Base-by-base conservation (phyloP, 441 rosid species). In the Viola pubescens region DNA sequence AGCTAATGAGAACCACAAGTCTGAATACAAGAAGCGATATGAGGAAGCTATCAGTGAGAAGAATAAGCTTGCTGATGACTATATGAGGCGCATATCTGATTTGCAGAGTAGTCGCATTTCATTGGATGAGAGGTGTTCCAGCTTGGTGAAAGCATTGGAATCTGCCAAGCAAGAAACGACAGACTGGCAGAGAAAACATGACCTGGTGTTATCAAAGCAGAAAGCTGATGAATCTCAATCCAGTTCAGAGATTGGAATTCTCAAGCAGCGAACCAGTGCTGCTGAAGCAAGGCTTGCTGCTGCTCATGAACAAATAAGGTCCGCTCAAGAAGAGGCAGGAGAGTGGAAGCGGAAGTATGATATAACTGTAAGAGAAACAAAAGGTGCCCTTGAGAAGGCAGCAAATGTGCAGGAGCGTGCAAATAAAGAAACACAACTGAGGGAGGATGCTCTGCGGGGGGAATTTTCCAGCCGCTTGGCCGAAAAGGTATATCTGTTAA, bases 301-400 rank as follows among this genome's bases (percentile, higher is more conserved):
- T 73, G 92, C 97, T 51, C 81, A 74, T 76, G 99, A 94, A 70
- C 97, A 89, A 67, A 82, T 84, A 49, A 77, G 76, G 64, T 81
- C 97, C 54, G 91, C 97, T 66, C 88, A 88, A 77, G 98, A 87
- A 75, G 98, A 88, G 74, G 90, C 97, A 3, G 81, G 77, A 56
- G 98, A 94, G 62, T 94, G 98, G 99, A 84, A 87, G 72, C 81
- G 98, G 66, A 94, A 91, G 79, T 94, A 83, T 64, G 98, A 86
- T 68, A 77, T 72, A 55, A 94, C 97, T 54, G 88, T 87, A 49
- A 81, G 92, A 75, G 98, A 94, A 66, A 94, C 97, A 47, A 91
- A 85, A 73, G 71, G 82, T 76, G 97, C 99, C 66, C 72, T 91
- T 39, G 97, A 87, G 87, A 94, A 94, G 78, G 99, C 97, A 62